A percentile compares a stretch with the other conserved stretches of the same genome.
phyloP scores from a whole-genome alignment of 805 yeast genomes.

The Komagataella populi region DNA sequence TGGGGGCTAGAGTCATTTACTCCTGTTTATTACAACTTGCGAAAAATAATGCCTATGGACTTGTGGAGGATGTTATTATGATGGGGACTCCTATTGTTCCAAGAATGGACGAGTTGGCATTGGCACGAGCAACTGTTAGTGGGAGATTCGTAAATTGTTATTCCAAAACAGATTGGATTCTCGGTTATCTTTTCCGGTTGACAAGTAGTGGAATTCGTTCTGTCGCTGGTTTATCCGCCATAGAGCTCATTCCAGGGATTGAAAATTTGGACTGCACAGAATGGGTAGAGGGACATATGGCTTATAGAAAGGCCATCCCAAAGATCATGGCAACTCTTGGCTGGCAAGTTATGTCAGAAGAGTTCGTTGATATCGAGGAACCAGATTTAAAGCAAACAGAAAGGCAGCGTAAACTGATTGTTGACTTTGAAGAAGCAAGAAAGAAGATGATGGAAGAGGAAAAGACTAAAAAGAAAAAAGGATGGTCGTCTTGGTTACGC shows the following conservation, averaged over 20 bases:
- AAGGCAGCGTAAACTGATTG: slow-evolving; percentile 67
- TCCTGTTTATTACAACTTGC: slow-evolving; percentile 84
- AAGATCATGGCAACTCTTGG: slow-evolving; percentile 52
- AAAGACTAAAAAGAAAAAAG: slow-evolving; percentile 13
- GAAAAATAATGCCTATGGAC: slow-evolving; percentile 72
- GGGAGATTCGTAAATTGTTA: slow-evolving; percentile 86
- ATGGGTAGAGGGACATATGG: slow-evolving; percentile 89
- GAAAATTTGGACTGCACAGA: slow-evolving; percentile 86
- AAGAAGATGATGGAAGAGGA: slow-evolving; percentile 38
- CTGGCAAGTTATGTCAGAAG: slow-evolving; percentile 78
- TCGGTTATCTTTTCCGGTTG: slow-evolving; percentile 90
- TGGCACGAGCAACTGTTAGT: slow-evolving; percentile 76
- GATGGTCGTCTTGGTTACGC: slow-evolving; percentile 35
- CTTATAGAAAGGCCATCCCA: slow-evolving; percentile 92
- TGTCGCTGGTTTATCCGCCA: slow-evolving; percentile 82
- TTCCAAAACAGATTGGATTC: slow-evolving; percentile 85
- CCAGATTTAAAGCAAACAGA: slow-evolving; percentile 84
- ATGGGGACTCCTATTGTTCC: slow-evolving; percentile 85
- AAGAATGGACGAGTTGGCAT: slow-evolving; percentile 59
- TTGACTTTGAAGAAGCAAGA: slow-evolving; percentile 80
- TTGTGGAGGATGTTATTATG: slow-evolving; percentile 76
- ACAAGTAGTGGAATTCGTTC: slow-evolving; percentile 87
- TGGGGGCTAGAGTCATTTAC: slow-evolving; percentile 85
- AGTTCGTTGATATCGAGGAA: slow-evolving; percentile 90
- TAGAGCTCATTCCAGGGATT: slow-evolving; percentile 47